Evolutionary conservation across 2,329 filamentous ascomycete genomes (phyloP).

Genomic region (Ceratocystis diversiconidia): DNA sequence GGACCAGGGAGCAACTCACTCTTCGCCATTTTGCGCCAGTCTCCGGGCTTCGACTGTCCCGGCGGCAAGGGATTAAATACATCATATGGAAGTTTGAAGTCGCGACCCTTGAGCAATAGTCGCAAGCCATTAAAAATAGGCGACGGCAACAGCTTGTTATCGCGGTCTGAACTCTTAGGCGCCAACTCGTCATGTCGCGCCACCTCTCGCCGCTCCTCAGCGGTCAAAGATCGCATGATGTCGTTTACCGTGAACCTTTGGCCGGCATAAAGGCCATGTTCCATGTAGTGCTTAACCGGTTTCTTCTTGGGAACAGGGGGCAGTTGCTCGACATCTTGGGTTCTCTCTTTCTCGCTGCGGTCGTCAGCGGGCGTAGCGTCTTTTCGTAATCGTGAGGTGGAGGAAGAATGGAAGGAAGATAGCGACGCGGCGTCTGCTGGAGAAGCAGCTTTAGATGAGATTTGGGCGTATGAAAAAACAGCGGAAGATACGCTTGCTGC

Average conservation of each 20-base stretch:
- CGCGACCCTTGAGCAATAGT: constrained; percentile 54
- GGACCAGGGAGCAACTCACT: constrained; percentile 42
- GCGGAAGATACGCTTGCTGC: constrained; percentile 21
- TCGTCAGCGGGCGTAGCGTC: constrained; percentile 12
- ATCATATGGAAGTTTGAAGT: constrained; percentile 83
- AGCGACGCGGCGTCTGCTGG: background rate
- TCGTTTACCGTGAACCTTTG: constrained; percentile 44
- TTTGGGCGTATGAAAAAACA: background rate
- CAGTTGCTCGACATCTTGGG: constrained; percentile 27
- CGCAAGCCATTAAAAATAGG: constrained; percentile 68
- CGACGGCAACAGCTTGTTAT: constrained; percentile 50
- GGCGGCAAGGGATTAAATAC: constrained; percentile 75
- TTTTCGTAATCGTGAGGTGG: constrained; percentile 12
- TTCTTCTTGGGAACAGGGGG: constrained; percentile 29
- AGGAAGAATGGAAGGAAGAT: background rate
- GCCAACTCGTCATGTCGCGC: constrained; percentile 20
- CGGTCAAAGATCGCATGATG: constrained; percentile 34
- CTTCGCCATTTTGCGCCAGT: constrained; percentile 83
- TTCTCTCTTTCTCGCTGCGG: constrained; percentile 20
- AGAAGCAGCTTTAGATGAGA: background rate
- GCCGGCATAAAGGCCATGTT: constrained; percentile 75
- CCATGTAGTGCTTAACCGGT: constrained; percentile 59
- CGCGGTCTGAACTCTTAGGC: constrained; percentile 27
- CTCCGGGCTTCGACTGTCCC: constrained; percentile 79
- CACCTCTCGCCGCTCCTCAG: constrained; percentile 38